Percentiles rank a stretch among this genome's conserved stretches.
Conservation (phyloP, 139 green algal species). For the Pseudopediastrum boryanum region DNA sequence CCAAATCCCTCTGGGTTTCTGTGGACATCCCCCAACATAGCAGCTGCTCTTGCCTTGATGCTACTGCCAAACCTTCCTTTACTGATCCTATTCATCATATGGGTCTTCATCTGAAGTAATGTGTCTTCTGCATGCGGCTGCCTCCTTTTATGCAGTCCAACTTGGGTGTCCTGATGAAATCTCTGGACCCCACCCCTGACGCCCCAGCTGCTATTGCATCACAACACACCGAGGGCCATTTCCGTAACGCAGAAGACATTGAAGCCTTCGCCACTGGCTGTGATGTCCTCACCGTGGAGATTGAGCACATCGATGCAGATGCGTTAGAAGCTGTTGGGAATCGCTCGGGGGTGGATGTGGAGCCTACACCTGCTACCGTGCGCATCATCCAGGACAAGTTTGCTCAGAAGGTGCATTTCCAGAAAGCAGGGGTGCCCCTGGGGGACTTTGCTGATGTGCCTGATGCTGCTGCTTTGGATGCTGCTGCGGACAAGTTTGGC, state of each 20-base stretch:
- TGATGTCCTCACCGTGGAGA: constrained; percentile 97
- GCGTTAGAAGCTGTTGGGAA: constrained; percentile 73
- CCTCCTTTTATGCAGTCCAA: constrained; percentile 71
- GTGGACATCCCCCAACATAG: no score
- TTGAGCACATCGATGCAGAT: constrained; percentile 95
- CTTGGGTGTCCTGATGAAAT: constrained; percentile 87
- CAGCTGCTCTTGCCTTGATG: no score
- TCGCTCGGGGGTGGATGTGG: constrained; percentile 68
- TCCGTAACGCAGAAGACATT: constrained; percentile 78
- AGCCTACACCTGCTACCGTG: constrained; percentile 80
- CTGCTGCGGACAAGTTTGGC: constrained; percentile 66
- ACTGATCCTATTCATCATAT: no score
- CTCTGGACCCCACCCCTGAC: constrained; percentile 85
- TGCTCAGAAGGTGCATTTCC: constrained; percentile 94
- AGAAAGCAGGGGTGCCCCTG: constrained; percentile 73
- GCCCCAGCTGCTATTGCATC: constrained; percentile 86
- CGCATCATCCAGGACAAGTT: constrained; percentile 93
- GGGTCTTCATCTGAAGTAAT: no score
- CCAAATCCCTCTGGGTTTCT: no score
- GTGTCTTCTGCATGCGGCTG: no score
- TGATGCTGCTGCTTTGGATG: constrained; percentile 47
- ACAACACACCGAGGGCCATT: constrained; percentile 75
- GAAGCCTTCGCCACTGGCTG: constrained; percentile 73
- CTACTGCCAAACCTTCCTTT: no score
- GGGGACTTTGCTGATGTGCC: constrained; percentile 63